Evolutionary conservation across 2,329 filamentous ascomycete genomes (phyloP).

Genomic region (Fusarium buxicola): DNA sequence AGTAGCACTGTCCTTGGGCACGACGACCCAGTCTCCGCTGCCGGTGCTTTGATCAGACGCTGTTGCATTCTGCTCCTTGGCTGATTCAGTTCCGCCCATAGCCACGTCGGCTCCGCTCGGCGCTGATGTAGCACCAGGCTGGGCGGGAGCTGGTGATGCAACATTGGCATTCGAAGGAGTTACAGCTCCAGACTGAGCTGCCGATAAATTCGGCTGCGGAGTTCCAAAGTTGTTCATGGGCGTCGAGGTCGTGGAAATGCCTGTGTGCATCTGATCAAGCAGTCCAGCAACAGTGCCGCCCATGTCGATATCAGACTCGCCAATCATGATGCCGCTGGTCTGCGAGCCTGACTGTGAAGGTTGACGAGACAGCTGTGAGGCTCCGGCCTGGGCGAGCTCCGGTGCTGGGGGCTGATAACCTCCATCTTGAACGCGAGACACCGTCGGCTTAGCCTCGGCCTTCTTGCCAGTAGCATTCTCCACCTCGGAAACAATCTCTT

Average conservation of each 20-base stretch:
- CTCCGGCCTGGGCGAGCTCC: slow-evolving; percentile 53
- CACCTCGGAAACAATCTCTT: slow-evolving; percentile 80
- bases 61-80: slow-evolving; percentile 52
- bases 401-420: slow-evolving; percentile 74
- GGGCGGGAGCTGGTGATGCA: slow-evolving; percentile 58
- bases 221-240: slow-evolving; percentile 70
- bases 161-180: slow-evolving; percentile 65
- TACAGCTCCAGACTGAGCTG: slow-evolving; percentile 65
- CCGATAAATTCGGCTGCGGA: slow-evolving; percentile 69
- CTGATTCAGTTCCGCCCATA: slow-evolving; percentile 65
- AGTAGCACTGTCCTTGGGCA: slow-evolving; percentile 70
- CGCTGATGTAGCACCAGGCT: slow-evolving; percentile 32
- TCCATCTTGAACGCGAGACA: slow-evolving; percentile 81
- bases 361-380: slow-evolving; percentile 61
- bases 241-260: slow-evolving; percentile 69
- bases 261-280: slow-evolving; percentile 76
- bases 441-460: slow-evolving; percentile 71
- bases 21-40: slow-evolving; percentile 79
- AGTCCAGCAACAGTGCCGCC: slow-evolving; percentile 71
- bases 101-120: slow-evolving; percentile 50
- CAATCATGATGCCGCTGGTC: slow-evolving; percentile 65
- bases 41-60: slow-evolving; percentile 63
- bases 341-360: slow-evolving; percentile 67
- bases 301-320: slow-evolving; percentile 74
- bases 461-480: slow-evolving; percentile 77